Conservation (phyloP, 1,284 basidiomycete species). For the Malassezia slooffiae region DNA sequence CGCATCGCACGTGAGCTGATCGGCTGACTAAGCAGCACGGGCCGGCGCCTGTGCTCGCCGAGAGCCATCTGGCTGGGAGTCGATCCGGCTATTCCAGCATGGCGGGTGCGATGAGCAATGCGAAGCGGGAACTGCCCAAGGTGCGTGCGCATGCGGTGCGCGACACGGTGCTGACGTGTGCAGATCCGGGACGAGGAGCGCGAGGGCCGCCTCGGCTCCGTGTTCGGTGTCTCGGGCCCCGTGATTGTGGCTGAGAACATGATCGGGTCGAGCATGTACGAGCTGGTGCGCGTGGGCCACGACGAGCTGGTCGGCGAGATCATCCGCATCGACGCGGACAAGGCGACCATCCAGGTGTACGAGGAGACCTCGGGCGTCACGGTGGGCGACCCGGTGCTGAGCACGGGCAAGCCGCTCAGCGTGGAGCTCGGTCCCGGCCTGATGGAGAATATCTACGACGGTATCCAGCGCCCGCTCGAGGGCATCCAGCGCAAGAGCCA, state of each 20-base stretch:
- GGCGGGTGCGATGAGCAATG: constrained; percentile 30
- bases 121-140: constrained; percentile 42
- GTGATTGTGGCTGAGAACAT: constrained; percentile 46
- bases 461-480: constrained; percentile 52
- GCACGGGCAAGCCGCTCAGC: constrained; percentile 92
- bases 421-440: constrained; percentile 94
- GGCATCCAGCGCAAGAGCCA: constrained; percentile 90
- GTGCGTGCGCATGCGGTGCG: not conserved
- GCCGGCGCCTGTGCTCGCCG: not conserved
- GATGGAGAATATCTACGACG: constrained; percentile 94
- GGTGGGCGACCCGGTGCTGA: constrained; percentile 90
- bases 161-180: not conserved
- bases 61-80: not conserved
- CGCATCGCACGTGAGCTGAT: constrained; percentile 2
- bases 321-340: constrained; percentile 44
- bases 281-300: constrained; percentile 45
- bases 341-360: constrained; percentile 96
- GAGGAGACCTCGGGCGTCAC: constrained; percentile 69
- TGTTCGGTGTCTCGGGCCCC: constrained; percentile 45
- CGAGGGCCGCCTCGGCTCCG: constrained; percentile 32
- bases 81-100: constrained; percentile 7
- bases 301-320: constrained; percentile 46
- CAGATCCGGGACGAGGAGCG: constrained; percentile 43
- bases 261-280: constrained; percentile 46
- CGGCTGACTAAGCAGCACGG: constrained; percentile 9